Base-by-base conservation (phyloP, 2,329 filamentous ascomycete genomes). In the Byssochlamys sp. region DNA sequence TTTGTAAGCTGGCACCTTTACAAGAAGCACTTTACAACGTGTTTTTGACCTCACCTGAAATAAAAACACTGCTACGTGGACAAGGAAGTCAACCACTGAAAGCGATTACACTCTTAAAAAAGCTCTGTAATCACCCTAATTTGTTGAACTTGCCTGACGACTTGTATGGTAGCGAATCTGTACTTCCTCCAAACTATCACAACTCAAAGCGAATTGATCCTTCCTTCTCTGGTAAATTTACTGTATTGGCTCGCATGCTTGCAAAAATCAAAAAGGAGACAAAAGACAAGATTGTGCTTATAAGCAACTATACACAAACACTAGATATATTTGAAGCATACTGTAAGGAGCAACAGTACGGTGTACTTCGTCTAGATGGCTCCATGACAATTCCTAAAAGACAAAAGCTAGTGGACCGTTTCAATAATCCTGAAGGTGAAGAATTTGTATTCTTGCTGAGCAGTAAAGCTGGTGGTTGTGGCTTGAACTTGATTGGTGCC, bases 321-420 rank as follows among this genome's bases (percentile, higher is more conserved):
- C 82, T 99, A 2, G 94, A 99, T 71, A 81, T 99, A 2, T 97
- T 99, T 69, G 91, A 96, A 65, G 87, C 85, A 60, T 82, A 99
- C 7, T 99, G 94, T 70, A 89, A 92, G 49, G 82, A 84, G 57
- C 88, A 91, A 14, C 83, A 81, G 2, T 99, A 99, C 67, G 92
- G 92, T 49, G 88, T 81, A 63, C 81, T 99, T 54, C 88, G 94
- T 28, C 86, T 99, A 3, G 94, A 99, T 68, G 94, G 94, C 51
- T 95, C 90, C 6, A 97, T 99, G 94, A 95, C 91, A 67, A 91
- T 97, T 64, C 95, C 87, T 72, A 99, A 99, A 75, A 86, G 94
- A 10, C 90, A 96, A 68, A 99, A 96, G 75, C 84, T 99, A 1
- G 94, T 99, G 6, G 94, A 99, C 78, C 91, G 88, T 65, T 99